phyloP scores from a whole-genome alignment of 2,329 filamentous ascomycete genomes.

The Fusarium lateritium region DNA sequence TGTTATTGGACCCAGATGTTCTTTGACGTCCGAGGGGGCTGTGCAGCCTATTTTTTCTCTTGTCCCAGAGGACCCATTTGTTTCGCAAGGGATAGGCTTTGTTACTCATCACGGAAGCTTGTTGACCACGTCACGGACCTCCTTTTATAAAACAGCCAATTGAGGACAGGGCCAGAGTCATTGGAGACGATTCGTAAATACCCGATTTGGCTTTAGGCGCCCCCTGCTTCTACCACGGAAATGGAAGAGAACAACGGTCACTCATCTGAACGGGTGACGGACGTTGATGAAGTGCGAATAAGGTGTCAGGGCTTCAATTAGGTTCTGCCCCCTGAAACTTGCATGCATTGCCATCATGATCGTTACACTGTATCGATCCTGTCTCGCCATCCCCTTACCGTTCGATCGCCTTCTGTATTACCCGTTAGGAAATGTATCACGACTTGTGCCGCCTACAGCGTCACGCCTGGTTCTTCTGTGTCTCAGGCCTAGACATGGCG shows the following conservation, averaged over 20 bases:
- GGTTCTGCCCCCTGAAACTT: constrained; percentile 40
- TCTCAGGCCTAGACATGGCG: constrained; percentile 32
- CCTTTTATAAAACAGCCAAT: constrained; percentile 41
- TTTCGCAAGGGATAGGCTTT: constrained; percentile 36
- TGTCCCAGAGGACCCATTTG: constrained; percentile 23
- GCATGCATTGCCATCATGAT: constrained; percentile 30
- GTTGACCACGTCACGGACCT: constrained; percentile 47
- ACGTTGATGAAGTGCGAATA: constrained; percentile 26
- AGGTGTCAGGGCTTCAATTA: constrained; percentile 29
- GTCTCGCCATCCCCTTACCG: constrained; percentile 20
- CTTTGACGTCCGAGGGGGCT: constrained; percentile 28
- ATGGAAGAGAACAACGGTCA: background rate
- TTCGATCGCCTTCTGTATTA: constrained; percentile 34
- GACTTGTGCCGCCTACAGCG: constrained; percentile 13
- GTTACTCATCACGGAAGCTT: constrained; percentile 30
- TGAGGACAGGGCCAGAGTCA: constrained; percentile 39
- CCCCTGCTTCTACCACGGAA: constrained; percentile 19
- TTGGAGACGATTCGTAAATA: constrained; percentile 16
- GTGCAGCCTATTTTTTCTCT: constrained; percentile 34
- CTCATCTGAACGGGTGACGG: background rate
- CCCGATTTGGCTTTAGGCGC: constrained; percentile 1
- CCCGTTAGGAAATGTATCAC: constrained; percentile 19
- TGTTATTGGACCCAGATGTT: constrained; percentile 31
- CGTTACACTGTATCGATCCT: constrained; percentile 27
- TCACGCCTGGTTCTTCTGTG: constrained; percentile 1